These are phyloP conservation scores for Beauveria pseudobassiana DNA, from an alignment of 2,329 filamentous ascomycete species.

Conservation along the genomic window DNA sequence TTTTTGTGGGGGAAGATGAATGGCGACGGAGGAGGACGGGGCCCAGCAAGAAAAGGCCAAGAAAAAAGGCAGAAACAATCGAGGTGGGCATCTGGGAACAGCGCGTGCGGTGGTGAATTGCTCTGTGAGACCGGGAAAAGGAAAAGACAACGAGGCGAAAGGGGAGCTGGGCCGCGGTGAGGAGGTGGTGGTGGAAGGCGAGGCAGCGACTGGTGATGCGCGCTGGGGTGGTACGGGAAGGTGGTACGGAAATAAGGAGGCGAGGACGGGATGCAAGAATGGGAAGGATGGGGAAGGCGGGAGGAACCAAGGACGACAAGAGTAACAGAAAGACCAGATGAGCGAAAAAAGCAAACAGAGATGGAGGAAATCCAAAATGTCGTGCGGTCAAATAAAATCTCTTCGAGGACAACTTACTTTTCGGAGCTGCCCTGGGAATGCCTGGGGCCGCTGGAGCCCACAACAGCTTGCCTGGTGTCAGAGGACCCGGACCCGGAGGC, in stretches of 20 bases:
- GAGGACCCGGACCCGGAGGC: constrained; percentile 41
- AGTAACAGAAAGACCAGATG: not conserved
- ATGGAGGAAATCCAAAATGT: no score
- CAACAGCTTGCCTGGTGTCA: constrained; percentile 35
- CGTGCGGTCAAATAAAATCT: no score
- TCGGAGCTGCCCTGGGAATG: constrained; percentile 41
- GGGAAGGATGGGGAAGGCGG: constrained; percentile 5
- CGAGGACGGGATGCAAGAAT: not conserved
- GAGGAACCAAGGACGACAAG: constrained; percentile 9
- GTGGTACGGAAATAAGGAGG: constrained; percentile 1
- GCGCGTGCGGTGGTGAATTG: not conserved
- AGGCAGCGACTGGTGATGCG: not conserved
- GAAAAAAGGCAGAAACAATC: not conserved
- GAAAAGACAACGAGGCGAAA: not conserved
- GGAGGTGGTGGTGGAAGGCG: not conserved
- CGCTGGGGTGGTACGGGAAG: not conserved
- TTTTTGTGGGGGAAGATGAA: not conserved
- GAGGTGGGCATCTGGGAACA: not conserved
- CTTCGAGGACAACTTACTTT: constrained; percentile 40
- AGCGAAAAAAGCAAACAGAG: no score
- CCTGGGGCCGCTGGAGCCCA: constrained; percentile 37
- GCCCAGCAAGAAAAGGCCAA: not conserved
- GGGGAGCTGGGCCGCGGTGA: not conserved
- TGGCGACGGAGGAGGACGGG: not conserved
- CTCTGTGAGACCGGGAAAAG: not conserved